A percentile compares a stretch with the other conserved stretches of the same genome.
These are phyloP conservation scores for Jimgerdemannia lactiflua DNA, from an alignment of 192 early-diverging fungal species.

Conservation along the genomic window DNA sequence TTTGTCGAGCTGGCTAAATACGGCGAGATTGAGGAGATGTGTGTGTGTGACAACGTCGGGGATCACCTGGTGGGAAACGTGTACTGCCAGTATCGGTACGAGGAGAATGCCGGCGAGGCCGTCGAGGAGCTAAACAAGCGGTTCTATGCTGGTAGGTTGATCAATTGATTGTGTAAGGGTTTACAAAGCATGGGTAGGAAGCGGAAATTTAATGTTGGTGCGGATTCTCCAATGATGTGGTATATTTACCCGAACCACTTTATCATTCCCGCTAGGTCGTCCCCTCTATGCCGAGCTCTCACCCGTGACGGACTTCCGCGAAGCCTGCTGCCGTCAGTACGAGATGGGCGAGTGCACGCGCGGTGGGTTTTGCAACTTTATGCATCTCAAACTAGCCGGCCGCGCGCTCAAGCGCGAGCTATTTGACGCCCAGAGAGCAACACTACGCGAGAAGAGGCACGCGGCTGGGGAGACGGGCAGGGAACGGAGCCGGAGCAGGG, in stretches of 20 bases:
- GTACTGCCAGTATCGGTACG: slow-evolving; percentile 86
- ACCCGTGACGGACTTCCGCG: slow-evolving; percentile 96
- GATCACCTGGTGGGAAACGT: slow-evolving; percentile 98
- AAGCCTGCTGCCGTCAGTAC: slow-evolving; percentile 98
- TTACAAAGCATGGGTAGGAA: neutral
- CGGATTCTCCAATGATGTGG: no score
- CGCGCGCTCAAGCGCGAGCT: slow-evolving; percentile 76
- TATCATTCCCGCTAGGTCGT: slow-evolving; percentile 42
- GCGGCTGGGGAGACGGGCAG: slow-evolving; percentile 28
- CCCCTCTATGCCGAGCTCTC: slow-evolving; percentile 96
- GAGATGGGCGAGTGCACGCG: slow-evolving; percentile 93
- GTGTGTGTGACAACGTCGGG: slow-evolving; percentile 97
- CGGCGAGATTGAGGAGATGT: slow-evolving; percentile 96
- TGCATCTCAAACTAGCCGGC: slow-evolving; percentile 94
- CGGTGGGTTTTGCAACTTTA: slow-evolving; percentile 98
- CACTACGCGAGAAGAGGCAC: slow-evolving; percentile 46
- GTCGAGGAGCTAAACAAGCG: slow-evolving; percentile 91
- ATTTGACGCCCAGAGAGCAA: slow-evolving; percentile 70
- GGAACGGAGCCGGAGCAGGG: slow-evolving; percentile 12
- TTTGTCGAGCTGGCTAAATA: slow-evolving; percentile 95
- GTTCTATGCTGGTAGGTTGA: slow-evolving; percentile 76
- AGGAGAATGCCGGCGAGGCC: slow-evolving; percentile 92
- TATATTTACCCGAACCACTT: slow-evolving; percentile 4
- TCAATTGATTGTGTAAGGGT: neutral
- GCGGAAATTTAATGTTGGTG: no score